Percentiles rank a stretch among this genome's conserved stretches.
These are phyloP conservation scores for Cicer pinnatifidum DNA, from an alignment of 306 rosid species.

Conservation along the genomic window DNA sequence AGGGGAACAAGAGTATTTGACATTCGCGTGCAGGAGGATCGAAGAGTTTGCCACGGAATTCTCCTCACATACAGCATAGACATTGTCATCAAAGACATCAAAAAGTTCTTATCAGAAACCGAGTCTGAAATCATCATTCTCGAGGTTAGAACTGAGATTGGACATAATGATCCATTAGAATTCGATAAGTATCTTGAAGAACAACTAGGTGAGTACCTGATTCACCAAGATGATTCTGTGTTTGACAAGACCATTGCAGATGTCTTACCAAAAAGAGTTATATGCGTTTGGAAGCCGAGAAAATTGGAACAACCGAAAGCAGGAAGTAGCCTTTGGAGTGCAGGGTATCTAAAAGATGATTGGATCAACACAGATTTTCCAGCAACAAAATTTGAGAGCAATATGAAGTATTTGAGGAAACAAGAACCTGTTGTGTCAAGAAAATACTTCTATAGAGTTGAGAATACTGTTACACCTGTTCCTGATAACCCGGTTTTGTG, in stretches of 20 bases:
- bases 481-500: slow-evolving; percentile 81
- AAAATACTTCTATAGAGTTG: slow-evolving; percentile 89
- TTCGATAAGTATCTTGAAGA: slow-evolving; percentile 70
- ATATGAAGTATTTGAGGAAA: slow-evolving; percentile 69
- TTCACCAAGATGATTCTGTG: slow-evolving; percentile 68
- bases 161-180: slow-evolving; percentile 79
- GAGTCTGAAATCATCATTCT: slow-evolving; percentile 73
- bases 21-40: slow-evolving; percentile 70
- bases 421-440: slow-evolving; percentile 63
- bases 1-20: slow-evolving; percentile 71
- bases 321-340: slow-evolving; percentile 68
- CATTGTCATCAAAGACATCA: slow-evolving; percentile 67
- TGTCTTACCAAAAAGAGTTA: slow-evolving; percentile 69
- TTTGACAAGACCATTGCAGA: slow-evolving; percentile 69
- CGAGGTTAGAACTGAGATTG: slow-evolving; percentile 86
- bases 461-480: slow-evolving; percentile 86
- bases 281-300: slow-evolving; percentile 93
- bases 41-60: slow-evolving; percentile 79
- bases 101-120: slow-evolving; percentile 72
- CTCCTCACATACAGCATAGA: slow-evolving; percentile 71
- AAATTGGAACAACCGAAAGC: slow-evolving; percentile 57
- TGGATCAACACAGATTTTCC: slow-evolving; percentile 95
- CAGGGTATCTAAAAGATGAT: slow-evolving; percentile 70
- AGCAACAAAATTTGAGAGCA: slow-evolving; percentile 82
- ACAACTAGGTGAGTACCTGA: slow-evolving; percentile 68